Evolutionary conservation across 768 basidiomycete genomes (phyloP), one percentile per base, ranked within the genome.

Genomic region (Boletus rex-veris): DNA sequence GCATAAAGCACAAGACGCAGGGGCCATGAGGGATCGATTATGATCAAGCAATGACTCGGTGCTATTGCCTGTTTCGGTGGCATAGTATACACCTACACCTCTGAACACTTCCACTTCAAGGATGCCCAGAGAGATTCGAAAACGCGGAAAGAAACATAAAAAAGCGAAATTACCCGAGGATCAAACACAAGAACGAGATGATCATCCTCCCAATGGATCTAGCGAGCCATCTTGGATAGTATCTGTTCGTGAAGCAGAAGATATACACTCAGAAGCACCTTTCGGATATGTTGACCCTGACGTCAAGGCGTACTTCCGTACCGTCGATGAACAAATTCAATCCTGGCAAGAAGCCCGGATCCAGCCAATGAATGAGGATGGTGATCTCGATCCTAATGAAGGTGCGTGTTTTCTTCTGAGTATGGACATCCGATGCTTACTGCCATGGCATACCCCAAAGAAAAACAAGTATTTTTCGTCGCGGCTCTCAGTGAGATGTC

Each of bases 281-380:
- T 97, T 94, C 67, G 95, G 93, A 53, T 88, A 85, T 55, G 84
- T 96, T 8, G 93, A 96, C 59, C 80, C 82, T 18, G 94, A 96
- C 64, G 76, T 96, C 30, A 96, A 96, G 69, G 90, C 92, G 2
- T 98, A 98, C 72, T 96, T 97, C 63, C 75, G 88, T 42, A 91
- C 85, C 1, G 92, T 96, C 11, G 92, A 97, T 58, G 76, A 85
- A 31, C 91, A 94, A 66, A 85, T 97, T 38, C 84, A 84, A 45
- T 84, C 88, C 59, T 98, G 94, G 91, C 90, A 92, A 64, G 73
- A 65, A 6, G 73, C 71, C 3, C 74, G 73, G n/a, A 54, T 48
- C 18, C 72, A 74, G 3, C 68, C 75, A n/a, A 78, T 73, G 21
- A 74, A 80, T 40, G 75, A 74, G 36, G 67, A 71, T 21, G 71